These are phyloP conservation scores for Plasmodium vivax DNA, from an alignment of 169 alveolate species.

Conservation along the genomic window DNA sequence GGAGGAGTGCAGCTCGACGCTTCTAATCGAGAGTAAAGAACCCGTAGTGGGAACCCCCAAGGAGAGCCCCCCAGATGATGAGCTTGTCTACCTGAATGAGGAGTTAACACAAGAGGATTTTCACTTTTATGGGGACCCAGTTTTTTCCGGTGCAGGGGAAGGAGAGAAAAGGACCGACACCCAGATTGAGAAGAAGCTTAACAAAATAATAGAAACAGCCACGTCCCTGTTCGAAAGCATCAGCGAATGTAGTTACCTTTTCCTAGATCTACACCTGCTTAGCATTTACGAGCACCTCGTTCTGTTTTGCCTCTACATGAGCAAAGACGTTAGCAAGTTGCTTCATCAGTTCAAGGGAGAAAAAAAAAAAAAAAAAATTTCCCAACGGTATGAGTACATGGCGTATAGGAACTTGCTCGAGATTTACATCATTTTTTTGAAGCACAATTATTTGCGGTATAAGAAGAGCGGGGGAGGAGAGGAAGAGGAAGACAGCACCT, in stretches of 20 bases:
- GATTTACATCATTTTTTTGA: slow-evolving; percentile 54
- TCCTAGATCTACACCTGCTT: slow-evolving; percentile 45
- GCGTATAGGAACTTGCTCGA: slow-evolving; percentile 65
- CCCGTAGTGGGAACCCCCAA: background rate
- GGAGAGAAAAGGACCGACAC: background rate
- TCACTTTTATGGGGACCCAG: background rate
- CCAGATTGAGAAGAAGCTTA: slow-evolving; percentile 18
- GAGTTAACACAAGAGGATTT: background rate
- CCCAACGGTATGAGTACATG: slow-evolving; percentile 46
- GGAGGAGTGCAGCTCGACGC: background rate
- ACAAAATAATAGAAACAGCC: slow-evolving; percentile 19
- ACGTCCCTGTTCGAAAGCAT: slow-evolving; percentile 36
- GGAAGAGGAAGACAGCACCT: background rate
- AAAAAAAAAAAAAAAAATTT: slow-evolving; percentile 51
- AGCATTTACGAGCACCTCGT: slow-evolving; percentile 49
- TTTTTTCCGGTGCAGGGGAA: background rate
- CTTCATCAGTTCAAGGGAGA: slow-evolving; percentile 22
- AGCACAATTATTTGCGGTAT: slow-evolving; percentile 64
- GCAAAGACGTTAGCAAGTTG: slow-evolving; percentile 42
- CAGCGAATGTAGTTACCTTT: slow-evolving; percentile 44
- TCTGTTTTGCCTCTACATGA: slow-evolving; percentile 31
- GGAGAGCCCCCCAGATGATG: background rate
- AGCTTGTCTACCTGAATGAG: background rate
- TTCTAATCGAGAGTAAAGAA: background rate
- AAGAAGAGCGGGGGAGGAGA: background rate